phyloP scores from a whole-genome alignment of 345 rosid species.

The Ailanthus altissimus region DNA sequence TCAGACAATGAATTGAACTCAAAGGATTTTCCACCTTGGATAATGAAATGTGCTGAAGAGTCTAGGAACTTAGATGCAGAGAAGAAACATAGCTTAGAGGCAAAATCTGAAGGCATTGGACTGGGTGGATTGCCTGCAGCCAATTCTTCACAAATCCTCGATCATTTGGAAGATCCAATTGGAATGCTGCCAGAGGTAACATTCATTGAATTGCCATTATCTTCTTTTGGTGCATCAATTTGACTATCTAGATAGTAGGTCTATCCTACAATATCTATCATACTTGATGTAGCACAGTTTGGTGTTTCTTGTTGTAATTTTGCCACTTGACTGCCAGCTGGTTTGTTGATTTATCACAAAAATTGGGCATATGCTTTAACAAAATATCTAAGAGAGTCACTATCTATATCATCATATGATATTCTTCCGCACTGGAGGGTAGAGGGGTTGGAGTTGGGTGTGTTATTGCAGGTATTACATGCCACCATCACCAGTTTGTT shows the following conservation, averaged over 20 bases:
- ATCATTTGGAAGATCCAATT: conserved; percentile 56
- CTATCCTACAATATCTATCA: neutral
- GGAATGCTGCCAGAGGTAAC: conserved; percentile 96
- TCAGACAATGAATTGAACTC: conserved; percentile 80
- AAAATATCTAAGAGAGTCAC: conserved; percentile 6
- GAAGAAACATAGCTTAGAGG: conserved; percentile 36
- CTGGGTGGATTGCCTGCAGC: conserved; percentile 35
- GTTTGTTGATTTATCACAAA: conserved; percentile 4
- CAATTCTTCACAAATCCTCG: conserved; percentile 33
- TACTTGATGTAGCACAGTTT: conserved; percentile 8
- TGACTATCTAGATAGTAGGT: neutral
- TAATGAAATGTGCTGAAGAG: conserved; percentile 47
- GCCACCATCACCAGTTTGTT: neutral
- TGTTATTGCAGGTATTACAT: conserved; percentile 5
- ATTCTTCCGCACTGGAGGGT: neutral
- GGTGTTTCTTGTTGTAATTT: neutral
- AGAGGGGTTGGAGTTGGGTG: neutral
- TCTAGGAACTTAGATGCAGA: conserved; percentile 35
- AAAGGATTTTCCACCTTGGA: conserved; percentile 48
- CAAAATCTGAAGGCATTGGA: conserved; percentile 40
- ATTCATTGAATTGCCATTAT: conserved; percentile 14
- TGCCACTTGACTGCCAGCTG: neutral
- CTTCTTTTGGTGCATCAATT: conserved; percentile 8
- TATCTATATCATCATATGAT: neutral
- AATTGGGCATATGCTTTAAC: conserved; percentile 10